Evolutionary conservation across 2,329 filamentous ascomycete genomes (phyloP).

Genomic region (Xylaria multiplex): DNA sequence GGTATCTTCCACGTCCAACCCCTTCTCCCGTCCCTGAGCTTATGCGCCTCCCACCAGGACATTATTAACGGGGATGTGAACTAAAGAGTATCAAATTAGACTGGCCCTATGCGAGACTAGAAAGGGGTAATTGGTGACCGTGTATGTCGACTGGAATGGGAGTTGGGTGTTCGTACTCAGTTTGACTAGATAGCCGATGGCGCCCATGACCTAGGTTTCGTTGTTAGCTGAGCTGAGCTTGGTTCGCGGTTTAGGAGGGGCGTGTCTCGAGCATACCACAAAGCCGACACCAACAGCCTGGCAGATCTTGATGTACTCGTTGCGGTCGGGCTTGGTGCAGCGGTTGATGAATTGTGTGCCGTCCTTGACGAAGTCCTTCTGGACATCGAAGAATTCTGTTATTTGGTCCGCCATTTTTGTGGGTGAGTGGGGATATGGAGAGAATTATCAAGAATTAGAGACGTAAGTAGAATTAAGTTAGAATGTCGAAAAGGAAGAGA

Average conservation of each 20-base stretch:
- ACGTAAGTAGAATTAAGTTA: neutral
- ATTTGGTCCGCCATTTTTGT: constrained; percentile 71
- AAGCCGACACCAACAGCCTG: constrained; percentile 75
- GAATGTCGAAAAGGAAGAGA: neutral
- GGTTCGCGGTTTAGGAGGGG: neutral
- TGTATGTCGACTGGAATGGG: neutral
- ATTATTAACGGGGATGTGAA: constrained; percentile 77
- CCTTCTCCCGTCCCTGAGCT: constrained; percentile 11
- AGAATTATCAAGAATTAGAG: neutral
- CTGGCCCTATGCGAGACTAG: neutral
- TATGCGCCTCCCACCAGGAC: constrained; percentile 74
- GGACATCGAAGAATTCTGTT: constrained; percentile 76
- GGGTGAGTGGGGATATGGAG: constrained; percentile 25
- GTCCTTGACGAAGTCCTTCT: constrained; percentile 71
- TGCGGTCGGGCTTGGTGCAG: constrained; percentile 65
- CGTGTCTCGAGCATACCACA: constrained; percentile 56
- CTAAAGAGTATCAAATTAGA: constrained; percentile 49
- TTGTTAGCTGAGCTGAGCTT: constrained; percentile 18
- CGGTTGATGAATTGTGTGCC: constrained; percentile 70
- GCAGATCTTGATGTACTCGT: constrained; percentile 61
- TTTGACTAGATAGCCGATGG: constrained; percentile 76
- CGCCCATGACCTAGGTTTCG: constrained; percentile 45
- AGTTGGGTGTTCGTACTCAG: constrained; percentile 60
- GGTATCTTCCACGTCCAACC: constrained; percentile 11
- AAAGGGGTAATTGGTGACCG: neutral